Evolutionary conservation across 495 filamentous ascomycete species (phyloP).

Genomic region (Parmelia sp.): DNA sequence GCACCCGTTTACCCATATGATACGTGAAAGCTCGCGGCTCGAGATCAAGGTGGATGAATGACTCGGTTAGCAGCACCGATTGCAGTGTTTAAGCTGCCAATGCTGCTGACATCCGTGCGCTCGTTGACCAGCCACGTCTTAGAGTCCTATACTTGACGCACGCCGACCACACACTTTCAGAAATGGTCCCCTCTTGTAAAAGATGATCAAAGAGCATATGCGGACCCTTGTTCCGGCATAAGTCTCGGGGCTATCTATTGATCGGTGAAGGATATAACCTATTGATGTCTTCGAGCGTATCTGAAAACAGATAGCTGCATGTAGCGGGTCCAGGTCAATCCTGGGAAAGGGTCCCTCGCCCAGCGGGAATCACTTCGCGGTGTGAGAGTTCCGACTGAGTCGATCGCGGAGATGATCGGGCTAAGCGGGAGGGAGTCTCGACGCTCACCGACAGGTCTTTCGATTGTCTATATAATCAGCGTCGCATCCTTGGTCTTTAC

Average conservation of each 20-base stretch:
- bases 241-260: background rate
- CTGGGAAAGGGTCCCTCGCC: background rate
- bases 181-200: background rate
- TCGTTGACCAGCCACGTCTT: background rate
- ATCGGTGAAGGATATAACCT: background rate
- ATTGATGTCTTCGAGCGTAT: background rate
- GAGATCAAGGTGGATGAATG: background rate
- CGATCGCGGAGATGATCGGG: background rate
- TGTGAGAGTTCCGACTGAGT: background rate
- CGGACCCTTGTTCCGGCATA: background rate
- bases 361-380: background rate
- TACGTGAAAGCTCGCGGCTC: background rate
- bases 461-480: slow-evolving; percentile 2
- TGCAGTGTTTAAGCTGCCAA: background rate
- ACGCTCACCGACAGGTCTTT: background rate
- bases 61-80: background rate
- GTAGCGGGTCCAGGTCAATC: background rate
- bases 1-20: background rate
- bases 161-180: background rate
- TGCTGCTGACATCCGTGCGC: slow-evolving; percentile 4
- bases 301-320: background rate
- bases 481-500: background rate
- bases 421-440: background rate
- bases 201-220: background rate
- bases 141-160: background rate